Evolutionary conservation across 176 grass and related monocot genomes (phyloP), one percentile per base, ranked within the genome.

Genomic region (Juncus effusus): DNA sequence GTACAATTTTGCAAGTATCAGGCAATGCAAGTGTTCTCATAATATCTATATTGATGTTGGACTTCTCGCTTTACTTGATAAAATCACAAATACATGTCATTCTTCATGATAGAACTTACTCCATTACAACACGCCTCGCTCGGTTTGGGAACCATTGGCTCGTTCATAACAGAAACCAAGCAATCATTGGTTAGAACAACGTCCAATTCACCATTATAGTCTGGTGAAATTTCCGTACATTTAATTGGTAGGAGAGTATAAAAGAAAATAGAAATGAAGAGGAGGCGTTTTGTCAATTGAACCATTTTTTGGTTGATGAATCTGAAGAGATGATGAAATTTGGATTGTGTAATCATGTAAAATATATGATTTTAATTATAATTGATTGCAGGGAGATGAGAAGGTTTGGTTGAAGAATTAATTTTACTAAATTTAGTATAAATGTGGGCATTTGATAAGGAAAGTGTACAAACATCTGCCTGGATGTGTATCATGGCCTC

Each of bases 61-160:
- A 28, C 40, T 58, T 37, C 19, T 56, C 51, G 9, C 56, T 55
- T 50, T 3, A 0, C 19, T 42, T 37, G 42, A 16, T 40, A 40
- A 51, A 49, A 56, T 71, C 67, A 59, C 66, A 70, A 40, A 70
- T 40, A 38, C 66, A 70, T 54, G 35, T 38, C 56, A 4, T 40
- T 11, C 56, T 56, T 70, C 13, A 12, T n/a, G 15, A 56, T 4
- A 19, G 49, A 70, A 2, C 11, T 1, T 28, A 28, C 19, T 28
- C 19, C 19, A 28, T 28, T 28, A 28, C 37, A 3, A 56, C 36
- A 13, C 42, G 51, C 6, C 8, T 28, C 28, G 37, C 67, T 56
- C 39, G 51, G 56, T 28, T 28, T 28, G 19, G 19, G 19, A 1
- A 28, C 19, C 19, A 28, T 28, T 9, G 67, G 4, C 1, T 54